These are phyloP conservation scores for Triglochin maritima DNA, from an alignment of 106 monocot species.

Conservation along the genomic window DNA sequence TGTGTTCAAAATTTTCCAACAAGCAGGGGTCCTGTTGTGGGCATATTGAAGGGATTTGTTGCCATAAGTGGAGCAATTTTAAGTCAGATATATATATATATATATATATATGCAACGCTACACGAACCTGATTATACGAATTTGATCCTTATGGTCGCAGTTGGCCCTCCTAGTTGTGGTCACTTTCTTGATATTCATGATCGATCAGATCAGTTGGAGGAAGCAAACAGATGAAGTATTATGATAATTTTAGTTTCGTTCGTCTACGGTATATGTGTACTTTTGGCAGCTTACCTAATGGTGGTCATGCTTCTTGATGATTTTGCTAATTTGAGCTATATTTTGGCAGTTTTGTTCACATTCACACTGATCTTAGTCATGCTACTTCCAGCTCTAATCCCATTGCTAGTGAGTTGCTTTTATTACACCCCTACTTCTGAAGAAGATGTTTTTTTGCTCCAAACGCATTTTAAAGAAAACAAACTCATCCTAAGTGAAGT, in stretches of 20 bases:
- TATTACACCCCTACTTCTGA: not conserved
- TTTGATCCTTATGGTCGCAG: conserved; percentile 68
- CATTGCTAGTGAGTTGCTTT: conserved; percentile 30
- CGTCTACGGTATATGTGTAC: conserved; percentile 47
- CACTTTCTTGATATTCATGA: conserved; percentile 57
- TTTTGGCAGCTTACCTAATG: conserved; percentile 69
- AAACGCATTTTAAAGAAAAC: too few relatives aligned
- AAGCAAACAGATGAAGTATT: conserved; percentile 46
- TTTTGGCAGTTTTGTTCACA: conserved; percentile 33
- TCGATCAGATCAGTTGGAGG: conserved; percentile 69
- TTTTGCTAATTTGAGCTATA: conserved; percentile 35
- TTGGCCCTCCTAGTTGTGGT: conserved; percentile 63
- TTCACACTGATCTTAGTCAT: conserved; percentile 32
- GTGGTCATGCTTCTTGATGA: conserved; percentile 66
- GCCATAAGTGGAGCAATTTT: conserved; percentile 78
- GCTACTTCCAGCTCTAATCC: conserved; percentile 43
- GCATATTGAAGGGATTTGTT: conserved; percentile 74
- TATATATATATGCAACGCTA: conserved; percentile 27
- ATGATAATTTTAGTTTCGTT: conserved; percentile 49
- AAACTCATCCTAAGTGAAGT: too few relatives aligned
- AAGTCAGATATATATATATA: conserved; percentile 51
- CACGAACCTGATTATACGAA: conserved; percentile 28
- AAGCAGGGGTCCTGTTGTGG: conserved; percentile 63
- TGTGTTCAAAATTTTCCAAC: conserved; percentile 82
- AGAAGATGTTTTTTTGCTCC: too few relatives aligned